Conservation (phyloP, 768 basidiomycete genomes). For the Collybia mongolica region DNA sequence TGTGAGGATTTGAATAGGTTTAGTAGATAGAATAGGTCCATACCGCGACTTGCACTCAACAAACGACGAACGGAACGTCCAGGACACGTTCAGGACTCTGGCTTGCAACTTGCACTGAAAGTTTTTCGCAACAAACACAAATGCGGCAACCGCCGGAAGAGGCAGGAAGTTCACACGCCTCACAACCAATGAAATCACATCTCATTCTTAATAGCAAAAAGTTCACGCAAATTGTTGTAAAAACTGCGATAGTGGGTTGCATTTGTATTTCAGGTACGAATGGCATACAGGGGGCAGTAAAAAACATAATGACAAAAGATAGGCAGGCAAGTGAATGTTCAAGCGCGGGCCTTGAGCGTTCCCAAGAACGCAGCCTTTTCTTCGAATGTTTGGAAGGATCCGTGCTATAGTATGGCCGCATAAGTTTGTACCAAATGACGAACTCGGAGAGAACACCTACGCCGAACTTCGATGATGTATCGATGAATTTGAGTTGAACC, state of each 20-base stretch:
- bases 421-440: neutral
- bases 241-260: neutral
- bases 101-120: neutral
- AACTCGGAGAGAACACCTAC: slow-evolving; percentile 43
- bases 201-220: too few relatives aligned
- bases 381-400: slow-evolving; percentile 94
- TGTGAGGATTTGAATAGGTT: neutral
- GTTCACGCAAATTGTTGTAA: neutral
- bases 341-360: slow-evolving; percentile 83
- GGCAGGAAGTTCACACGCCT: slow-evolving; percentile 1
- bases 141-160: neutral
- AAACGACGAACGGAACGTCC: slow-evolving; percentile 27
- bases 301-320: slow-evolving; percentile 36
- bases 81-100: slow-evolving; percentile 26
- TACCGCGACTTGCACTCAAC: slow-evolving; percentile 45
- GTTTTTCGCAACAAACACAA: slow-evolving; percentile 3
- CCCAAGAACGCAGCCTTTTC: slow-evolving; percentile 96
- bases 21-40: slow-evolving; percentile 14
- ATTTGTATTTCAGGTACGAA: slow-evolving; percentile 19
- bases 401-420: slow-evolving; percentile 59
- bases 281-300: slow-evolving; percentile 38
- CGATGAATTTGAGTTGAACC: slow-evolving; percentile 97
- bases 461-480: slow-evolving; percentile 96
- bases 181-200: too few relatives aligned
- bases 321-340: slow-evolving; percentile 37